Evolutionary conservation across 352 stramenopile genomes (phyloP), one percentile per base, ranked within the genome.

Genomic region (Phytophthora meadii): DNA sequence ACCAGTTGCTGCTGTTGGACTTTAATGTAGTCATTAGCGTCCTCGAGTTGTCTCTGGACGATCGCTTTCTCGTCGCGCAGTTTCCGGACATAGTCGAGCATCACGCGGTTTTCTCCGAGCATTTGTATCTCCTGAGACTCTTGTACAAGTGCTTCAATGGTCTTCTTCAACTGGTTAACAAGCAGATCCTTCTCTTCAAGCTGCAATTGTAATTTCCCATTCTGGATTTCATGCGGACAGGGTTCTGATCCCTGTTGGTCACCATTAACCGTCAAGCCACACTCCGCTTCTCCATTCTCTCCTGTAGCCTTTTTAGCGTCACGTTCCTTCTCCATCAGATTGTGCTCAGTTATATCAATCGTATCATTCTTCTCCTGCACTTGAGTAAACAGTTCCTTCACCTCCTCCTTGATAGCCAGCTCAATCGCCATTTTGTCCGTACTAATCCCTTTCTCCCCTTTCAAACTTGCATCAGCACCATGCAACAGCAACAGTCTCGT

Each of bases 31-130:
- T 94, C 82, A 34, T 90, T 83, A 0, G 86, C 79, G 49, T 96
- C 88, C 24, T 92, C 83, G 22, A 96, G 59, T 50, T 90, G 76
- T 24, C 77, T 79, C 46, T 89, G 70, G 11, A 92, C 69, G 15
- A 88, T 64, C 0, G 64, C 66, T 54, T 94, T 94, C 34, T 96
- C 88, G 48, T 93, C 77, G 12, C 88, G 81, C 45, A 96, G 62
- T 45, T 93, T 93, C 15, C 88, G 88, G 14, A 96, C 81, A 67
- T 94, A 96, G 27, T 94, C 83, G 4, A 96, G 69, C 65, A 96
- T 88, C 1, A 87, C 80, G 28, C 77, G 74, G 50, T 96, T 82
- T 69, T 94, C 85, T 15, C 88, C 86, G 7, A 94, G 77, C 68
- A 93, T 90, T 28, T 83, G 68, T 46, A 83, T 87, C 64, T 96